Evolutionary conservation across 2,329 filamentous ascomycete species (phyloP).

Genomic region (Aspergillus terreus): DNA sequence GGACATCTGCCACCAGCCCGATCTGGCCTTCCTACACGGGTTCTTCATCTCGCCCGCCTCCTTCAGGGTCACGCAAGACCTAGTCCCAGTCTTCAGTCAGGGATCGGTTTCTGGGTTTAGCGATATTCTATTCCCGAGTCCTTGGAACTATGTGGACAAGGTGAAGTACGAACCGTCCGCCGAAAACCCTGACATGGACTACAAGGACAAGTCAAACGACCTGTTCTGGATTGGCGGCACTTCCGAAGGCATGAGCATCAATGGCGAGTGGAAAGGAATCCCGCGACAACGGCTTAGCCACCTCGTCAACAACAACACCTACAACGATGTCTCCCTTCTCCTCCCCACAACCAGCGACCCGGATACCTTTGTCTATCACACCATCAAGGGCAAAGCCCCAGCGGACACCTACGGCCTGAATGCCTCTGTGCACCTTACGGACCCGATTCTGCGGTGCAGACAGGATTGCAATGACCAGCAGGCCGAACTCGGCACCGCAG

Average conservation of each 20-base stretch:
- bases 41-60: constrained; percentile 65
- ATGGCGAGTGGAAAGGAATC: constrained; percentile 63
- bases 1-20: constrained; percentile 72
- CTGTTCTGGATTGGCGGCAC: constrained; percentile 75
- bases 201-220: constrained; percentile 59
- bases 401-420: constrained; percentile 51
- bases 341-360: constrained; percentile 43
- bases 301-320: constrained; percentile 58
- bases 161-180: constrained; percentile 50
- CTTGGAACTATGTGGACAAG: constrained; percentile 61
- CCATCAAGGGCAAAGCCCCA: constrained; percentile 40
- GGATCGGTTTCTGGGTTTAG: constrained; percentile 69
- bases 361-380: constrained; percentile 53
- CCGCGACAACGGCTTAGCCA: constrained; percentile 69
- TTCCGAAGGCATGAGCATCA: constrained; percentile 51
- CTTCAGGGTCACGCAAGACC: constrained; percentile 58
- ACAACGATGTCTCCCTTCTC: constrained; percentile 51
- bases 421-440: constrained; percentile 57
- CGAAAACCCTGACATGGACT: constrained; percentile 51
- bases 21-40: constrained; percentile 69
- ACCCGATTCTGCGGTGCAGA: constrained; percentile 55
- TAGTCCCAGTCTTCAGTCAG: constrained; percentile 73
- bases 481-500: constrained; percentile 49
- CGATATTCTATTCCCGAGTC: constrained; percentile 70
- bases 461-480: constrained; percentile 50